Conservation (phyloP, 495 filamentous ascomycete genomes). For the Collariella sp. region DNA sequence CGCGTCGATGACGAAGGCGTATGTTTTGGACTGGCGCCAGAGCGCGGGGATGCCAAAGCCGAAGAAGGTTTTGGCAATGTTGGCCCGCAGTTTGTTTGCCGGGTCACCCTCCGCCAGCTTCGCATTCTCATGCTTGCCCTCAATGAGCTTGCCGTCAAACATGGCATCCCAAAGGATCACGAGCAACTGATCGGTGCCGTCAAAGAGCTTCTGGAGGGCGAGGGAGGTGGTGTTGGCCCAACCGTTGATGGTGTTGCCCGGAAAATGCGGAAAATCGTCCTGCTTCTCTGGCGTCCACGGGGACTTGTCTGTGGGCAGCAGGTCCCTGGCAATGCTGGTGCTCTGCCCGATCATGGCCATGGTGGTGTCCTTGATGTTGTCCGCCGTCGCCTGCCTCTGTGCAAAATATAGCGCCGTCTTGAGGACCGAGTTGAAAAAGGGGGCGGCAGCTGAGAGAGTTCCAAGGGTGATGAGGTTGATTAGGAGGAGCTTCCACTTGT, state of each 20-base stretch:
- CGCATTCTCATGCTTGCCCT: background rate
- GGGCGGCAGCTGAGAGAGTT: slow-evolving; percentile 12
- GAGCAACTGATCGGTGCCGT: slow-evolving; percentile 10
- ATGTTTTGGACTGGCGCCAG: slow-evolving; percentile 19
- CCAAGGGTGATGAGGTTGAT: slow-evolving; percentile 22
- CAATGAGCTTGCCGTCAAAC: slow-evolving; percentile 24
- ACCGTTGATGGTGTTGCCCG: slow-evolving; percentile 15
- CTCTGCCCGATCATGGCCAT: slow-evolving; percentile 3
- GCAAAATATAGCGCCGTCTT: background rate
- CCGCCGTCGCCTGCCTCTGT: background rate
- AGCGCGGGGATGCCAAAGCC: slow-evolving; percentile 28
- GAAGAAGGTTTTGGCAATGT: slow-evolving; percentile 19
- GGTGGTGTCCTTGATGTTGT: slow-evolving; percentile 14
- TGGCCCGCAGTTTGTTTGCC: background rate
- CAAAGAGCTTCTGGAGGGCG: slow-evolving; percentile 9
- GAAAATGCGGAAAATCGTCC: slow-evolving; percentile 15
- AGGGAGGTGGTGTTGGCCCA: slow-evolving; percentile 13
- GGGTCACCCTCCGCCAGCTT: background rate
- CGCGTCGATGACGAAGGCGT: slow-evolving; percentile 30
- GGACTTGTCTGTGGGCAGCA: background rate
- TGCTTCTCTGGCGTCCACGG: slow-evolving; percentile 11
- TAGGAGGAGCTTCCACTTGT: slow-evolving; percentile 23
- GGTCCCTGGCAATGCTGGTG: background rate
- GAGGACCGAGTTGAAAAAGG: slow-evolving; percentile 18
- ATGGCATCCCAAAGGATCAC: slow-evolving; percentile 14